Conservation (phyloP, 1,284 basidiomycete genomes). For the Tilletia indica region DNA sequence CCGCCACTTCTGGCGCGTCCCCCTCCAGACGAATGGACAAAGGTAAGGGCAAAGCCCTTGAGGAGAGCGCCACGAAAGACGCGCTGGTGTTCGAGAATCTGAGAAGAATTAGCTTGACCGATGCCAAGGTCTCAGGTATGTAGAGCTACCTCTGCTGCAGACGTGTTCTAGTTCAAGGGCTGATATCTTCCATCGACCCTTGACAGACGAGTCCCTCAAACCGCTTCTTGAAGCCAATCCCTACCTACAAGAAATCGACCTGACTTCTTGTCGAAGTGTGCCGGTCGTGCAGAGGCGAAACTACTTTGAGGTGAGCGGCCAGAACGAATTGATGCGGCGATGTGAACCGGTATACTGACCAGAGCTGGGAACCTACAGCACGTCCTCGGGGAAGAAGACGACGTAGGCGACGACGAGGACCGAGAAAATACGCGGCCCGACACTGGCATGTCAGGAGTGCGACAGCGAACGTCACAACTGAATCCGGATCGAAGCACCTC, state of each 20-base stretch:
- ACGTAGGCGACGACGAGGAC: too few species aligned
- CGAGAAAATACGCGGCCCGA: too few species aligned
- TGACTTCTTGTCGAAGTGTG: constrained; percentile 11
- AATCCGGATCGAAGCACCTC: too few species aligned
- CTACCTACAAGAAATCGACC: constrained; percentile 1
- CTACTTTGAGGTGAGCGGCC: constrained; percentile 12
- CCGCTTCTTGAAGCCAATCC: constrained; percentile 5
- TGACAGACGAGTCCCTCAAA: neutral
- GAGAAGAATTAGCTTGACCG: neutral
- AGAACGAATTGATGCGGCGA: neutral
- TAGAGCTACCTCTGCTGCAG: neutral
- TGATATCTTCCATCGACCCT: neutral
- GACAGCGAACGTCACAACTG: too few species aligned
- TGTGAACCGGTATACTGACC: neutral
- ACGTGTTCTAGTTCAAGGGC: neutral
- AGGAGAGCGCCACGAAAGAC: neutral
- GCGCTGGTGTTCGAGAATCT: neutral
- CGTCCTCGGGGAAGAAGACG: too few species aligned
- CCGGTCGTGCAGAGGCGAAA: neutral
- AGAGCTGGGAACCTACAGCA: neutral
- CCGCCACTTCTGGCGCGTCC: neutral
- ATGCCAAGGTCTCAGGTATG: constrained; percentile 13
- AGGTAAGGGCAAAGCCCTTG: neutral
- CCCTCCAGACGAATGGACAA: neutral
- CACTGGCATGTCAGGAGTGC: too few species aligned